Evolutionary conservation across 495 filamentous ascomycete species (phyloP), one percentile per base, ranked within the genome.

Genomic region (Aspergillus sclerotiicarbonarius): DNA sequence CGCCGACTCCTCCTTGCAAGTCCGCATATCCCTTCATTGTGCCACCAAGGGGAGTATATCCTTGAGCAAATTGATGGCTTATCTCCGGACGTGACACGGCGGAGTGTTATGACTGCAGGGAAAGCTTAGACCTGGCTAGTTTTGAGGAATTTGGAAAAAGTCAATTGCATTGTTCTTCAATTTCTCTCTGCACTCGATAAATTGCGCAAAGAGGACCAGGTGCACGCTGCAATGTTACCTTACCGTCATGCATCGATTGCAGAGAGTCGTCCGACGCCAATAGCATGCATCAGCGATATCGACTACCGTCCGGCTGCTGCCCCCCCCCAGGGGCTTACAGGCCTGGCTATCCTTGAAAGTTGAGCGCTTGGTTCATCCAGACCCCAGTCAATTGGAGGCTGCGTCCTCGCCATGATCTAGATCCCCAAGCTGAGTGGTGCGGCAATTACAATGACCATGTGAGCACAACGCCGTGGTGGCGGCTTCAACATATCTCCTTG

Each of bases 1-100:
- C 47, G 20, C 47, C 13, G 31, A 32, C 12, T 16, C 8, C 47
- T 32, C 18, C 46, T 50, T 18, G 47, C 29, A n/a, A 50, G 6
- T 32, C 21, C 47, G 47, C 47, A 13, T 50, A 50, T 32, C 29
- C 25, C 47, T 50, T 50, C 47, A 15, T 50, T 50, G 47, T 31
- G n/a, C 37, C 10, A 41, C 37, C 13, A 6, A n/a, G 33, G 37
- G 6, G 37, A 12, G 13, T 6, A 41, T n/a, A n/a, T 12, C 37
- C 5, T n/a, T n/a, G 37, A n/a, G 37, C 37, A 2, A n/a, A 41
- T 41, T 41, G 13, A 41, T 1, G n/a, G 5, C 12, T 12, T n/a
- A 41, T 41, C 37, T 41, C 37, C 37, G 37, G 37, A 41, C 10
- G 37, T 41, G 37, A 41, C 37, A n/a, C 37, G 37, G n/a, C 8